A percentile compares a stretch with the other conserved stretches of the same genome.
Conservation (phyloP, 352 stramenopile species). For the Globisporangium splendens region DNA sequence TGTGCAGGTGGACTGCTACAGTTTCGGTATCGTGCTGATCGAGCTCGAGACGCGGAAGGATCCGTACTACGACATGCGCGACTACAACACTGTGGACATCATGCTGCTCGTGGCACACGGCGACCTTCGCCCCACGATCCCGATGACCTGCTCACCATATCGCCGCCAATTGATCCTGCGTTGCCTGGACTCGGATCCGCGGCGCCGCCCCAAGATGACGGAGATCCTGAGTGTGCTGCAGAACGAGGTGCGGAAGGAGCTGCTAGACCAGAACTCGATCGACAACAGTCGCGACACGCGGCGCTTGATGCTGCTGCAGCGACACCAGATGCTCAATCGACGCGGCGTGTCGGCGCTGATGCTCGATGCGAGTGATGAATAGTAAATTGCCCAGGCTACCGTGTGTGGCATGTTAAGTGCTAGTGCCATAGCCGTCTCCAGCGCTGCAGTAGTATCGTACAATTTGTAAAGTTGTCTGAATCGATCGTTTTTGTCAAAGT, state of each 20-base stretch:
- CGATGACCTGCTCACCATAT: constrained; percentile 44
- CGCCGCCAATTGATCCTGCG: constrained; percentile 64
- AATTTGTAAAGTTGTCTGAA: no score
- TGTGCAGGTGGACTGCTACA: constrained; percentile 84
- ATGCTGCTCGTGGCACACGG: constrained; percentile 73
- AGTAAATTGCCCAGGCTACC: no score
- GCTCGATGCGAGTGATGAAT: constrained; percentile 3
- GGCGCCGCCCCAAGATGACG: constrained; percentile 65
- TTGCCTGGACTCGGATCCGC: constrained; percentile 60
- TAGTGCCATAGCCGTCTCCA: no score
- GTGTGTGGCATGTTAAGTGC: no score
- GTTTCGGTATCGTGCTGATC: constrained; percentile 84
- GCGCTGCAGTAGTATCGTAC: no score
- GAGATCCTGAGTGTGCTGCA: constrained; percentile 72
- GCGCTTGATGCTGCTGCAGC: constrained; percentile 67
- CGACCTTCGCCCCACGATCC: constrained; percentile 61
- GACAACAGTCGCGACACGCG: constrained; percentile 57
- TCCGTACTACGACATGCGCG: constrained; percentile 61
- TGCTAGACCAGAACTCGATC: constrained; percentile 65
- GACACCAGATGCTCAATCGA: constrained; percentile 74
- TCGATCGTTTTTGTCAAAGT: no score
- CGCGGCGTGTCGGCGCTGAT: constrained; percentile 62
- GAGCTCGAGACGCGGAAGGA: constrained; percentile 76
- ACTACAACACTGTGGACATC: constrained; percentile 73
- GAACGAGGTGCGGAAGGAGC: constrained; percentile 72